A percentile compares a stretch with the other conserved stretches of the same genome.
These are phyloP conservation scores for Aspergillus calidoustus DNA, from an alignment of 2,329 filamentous ascomycete genomes.

Conservation along the genomic window DNA sequence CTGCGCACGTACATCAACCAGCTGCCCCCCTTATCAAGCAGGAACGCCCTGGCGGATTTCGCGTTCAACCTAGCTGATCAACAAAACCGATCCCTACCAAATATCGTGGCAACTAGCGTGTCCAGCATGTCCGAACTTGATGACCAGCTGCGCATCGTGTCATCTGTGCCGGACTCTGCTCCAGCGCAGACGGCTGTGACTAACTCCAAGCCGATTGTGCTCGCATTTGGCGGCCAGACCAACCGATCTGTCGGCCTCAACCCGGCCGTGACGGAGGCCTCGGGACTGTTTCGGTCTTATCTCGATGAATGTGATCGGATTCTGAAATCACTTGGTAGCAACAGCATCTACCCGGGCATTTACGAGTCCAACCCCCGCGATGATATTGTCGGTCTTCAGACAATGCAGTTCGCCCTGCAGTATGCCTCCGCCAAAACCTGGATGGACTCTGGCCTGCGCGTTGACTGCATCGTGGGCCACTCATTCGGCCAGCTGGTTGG, in stretches of 20 bases:
- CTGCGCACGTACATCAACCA: background rate
- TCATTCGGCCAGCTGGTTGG: conserved; percentile 46
- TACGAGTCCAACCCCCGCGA: conserved; percentile 28
- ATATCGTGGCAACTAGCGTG: background rate
- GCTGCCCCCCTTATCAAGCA: background rate
- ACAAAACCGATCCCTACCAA: background rate
- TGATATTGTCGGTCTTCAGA: conserved; percentile 40
- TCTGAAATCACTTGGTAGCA: conserved; percentile 29
- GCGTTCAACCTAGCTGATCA: background rate
- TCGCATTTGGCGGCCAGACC: conserved; percentile 11
- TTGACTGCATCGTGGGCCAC: conserved; percentile 42
- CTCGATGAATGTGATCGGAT: conserved; percentile 31
- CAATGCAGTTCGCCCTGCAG: conserved; percentile 43
- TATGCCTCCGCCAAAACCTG: conserved; percentile 44
- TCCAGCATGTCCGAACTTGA: background rate
- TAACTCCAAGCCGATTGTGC: background rate
- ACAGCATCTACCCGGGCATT: conserved; percentile 39
- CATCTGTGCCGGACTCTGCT: background rate
- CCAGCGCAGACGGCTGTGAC: background rate
- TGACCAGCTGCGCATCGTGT: background rate
- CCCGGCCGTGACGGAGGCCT: background rate
- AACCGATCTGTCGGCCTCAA: background rate
- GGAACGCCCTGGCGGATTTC: background rate
- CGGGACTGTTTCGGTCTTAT: conserved; percentile 23
- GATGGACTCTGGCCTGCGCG: conserved; percentile 43